Evolutionary conservation across 1,284 basidiomycete species (phyloP), one percentile per base, ranked within the genome.

Genomic region (Quambalaria eucalypti): DNA sequence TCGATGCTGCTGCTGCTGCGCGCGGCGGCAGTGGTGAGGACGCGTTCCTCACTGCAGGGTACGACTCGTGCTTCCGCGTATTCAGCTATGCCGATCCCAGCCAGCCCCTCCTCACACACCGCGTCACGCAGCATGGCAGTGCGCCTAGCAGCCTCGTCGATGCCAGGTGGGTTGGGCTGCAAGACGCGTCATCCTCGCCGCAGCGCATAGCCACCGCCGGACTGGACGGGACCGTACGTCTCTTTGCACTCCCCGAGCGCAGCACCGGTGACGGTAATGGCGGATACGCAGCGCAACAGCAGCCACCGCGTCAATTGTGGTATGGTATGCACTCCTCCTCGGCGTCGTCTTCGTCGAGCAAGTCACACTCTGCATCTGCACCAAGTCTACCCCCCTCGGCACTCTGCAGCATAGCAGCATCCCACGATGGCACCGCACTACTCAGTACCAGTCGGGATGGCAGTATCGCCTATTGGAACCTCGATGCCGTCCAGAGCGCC

Each of bases 201-300:
- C 26, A 7, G 2, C 28, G 54, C 64, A 56, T 87, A 38, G 77
- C 92, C 31, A 88, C 86, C 0, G 90, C 83, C 33, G 84, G 87
- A 1, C 90, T 91, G 47, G 91, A 96, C 74, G 82, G 89, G 38
- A 85, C 86, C 8, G 69, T 76, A 4, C 66, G 74, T 16, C 59
- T 77, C 2, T 73, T 42, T 53, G 30, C 50, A 19, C 9, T 26
- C 4, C 48, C 52, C 6, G 39, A 39, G 36, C 16, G 16, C 36
- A 39, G 21, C 21, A 30, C 48, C 19, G 14, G 21, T 7, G 46
- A 52, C n/a, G 26, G 53, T 5, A 9, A 28, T 3, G 23, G 30
- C n/a, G n/a, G n/a, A n/a, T n/a, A n/a, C n/a, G 31, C 40, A 10
- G 21, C 28, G 28, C 21, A 47, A n/a, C 19, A 23, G 10, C 14